Base-by-base conservation (phyloP, 257 asterid species). In the Mitragyna speciosa region DNA sequence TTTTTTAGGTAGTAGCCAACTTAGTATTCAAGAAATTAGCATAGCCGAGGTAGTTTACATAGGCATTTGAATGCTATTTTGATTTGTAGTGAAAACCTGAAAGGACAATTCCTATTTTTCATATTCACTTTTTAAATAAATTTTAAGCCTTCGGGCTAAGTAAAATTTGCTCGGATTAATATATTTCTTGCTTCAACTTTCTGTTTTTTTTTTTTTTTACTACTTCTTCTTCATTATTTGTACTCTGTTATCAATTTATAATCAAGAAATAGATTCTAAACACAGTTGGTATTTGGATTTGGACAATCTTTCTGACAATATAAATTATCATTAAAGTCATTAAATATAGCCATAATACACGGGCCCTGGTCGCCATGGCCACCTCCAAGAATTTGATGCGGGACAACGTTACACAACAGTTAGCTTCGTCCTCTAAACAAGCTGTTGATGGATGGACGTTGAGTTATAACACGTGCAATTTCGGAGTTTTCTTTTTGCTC, bases 291-390 rank as follows among this genome's bases (percentile, higher is more conserved):
- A 16, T 52, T 39, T n/a, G n/a, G 22, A n/a, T 61, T 0, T 59
- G 64, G 10, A 56, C 64, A 39, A 75, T 59, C 11, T 12, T 39
- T 33, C 41, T 7, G 59, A 4, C 22, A 45, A 48, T 24, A 9
- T 9, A 2, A n/a, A 9, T 61, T 2, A 26, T 22, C 65, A 22
- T 7, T 58, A 22, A 22, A 58, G 5, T 58, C 24, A 58, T 77
- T 30, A 20, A 41, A 73, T 54, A 26, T 59, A 80, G 88, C 54
- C 90, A 83, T 73, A 80, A 84, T 80, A 66, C 78, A 64, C 77
- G 89, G 89, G 87, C 66, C 78, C 64, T 61, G 72, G 83, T 79
- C 80, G 76, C 85, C 83, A 71, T 77, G 43, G 72, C 30, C 77
- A 48, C 63, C 76, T 54, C 73, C 76, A 52, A 81, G 80, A 81